Percentiles rank a stretch among this genome's conserved stretches.
phyloP scores from a whole-genome alignment of 306 rosid species.

The Rosa lucieae region DNA sequence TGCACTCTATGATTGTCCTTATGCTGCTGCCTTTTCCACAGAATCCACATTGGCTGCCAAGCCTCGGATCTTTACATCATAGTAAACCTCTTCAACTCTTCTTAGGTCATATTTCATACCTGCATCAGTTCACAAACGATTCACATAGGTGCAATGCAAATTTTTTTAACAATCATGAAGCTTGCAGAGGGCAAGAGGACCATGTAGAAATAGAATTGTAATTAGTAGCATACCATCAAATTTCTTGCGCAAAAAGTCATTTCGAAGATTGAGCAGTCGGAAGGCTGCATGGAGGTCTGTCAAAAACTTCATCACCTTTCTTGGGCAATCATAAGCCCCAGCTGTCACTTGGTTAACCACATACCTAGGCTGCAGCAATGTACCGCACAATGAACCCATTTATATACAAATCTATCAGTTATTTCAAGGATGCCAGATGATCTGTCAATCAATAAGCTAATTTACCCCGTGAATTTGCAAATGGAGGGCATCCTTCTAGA shows the following conservation, averaged over 20 bases:
- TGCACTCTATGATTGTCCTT: slow-evolving; percentile 34
- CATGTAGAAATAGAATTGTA: background rate
- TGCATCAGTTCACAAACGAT: slow-evolving; percentile 31
- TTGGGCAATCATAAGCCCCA: slow-evolving; percentile 95
- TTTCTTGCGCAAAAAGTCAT: slow-evolving; percentile 91
- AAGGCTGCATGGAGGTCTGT: slow-evolving; percentile 93
- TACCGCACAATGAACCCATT: slow-evolving; percentile 15
- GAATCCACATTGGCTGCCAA: slow-evolving; percentile 53
- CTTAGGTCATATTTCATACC: slow-evolving; percentile 95
- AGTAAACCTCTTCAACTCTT: slow-evolving; percentile 87
- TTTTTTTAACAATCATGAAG: background rate
- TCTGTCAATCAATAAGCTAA: background rate
- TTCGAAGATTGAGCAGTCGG: slow-evolving; percentile 93
- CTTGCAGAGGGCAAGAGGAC: background rate
- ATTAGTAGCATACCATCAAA: slow-evolving; percentile 66
- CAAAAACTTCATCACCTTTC: slow-evolving; percentile 79
- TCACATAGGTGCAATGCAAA: slow-evolving; percentile 4
- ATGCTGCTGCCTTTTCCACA: slow-evolving; percentile 34
- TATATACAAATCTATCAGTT: background rate
- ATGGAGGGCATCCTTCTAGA: background rate
- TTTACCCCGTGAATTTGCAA: background rate
- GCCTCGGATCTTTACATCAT: slow-evolving; percentile 93
- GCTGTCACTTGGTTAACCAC: slow-evolving; percentile 97
- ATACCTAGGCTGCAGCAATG: slow-evolving; percentile 76
- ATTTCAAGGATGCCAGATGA: background rate